A percentile compares a stretch with the other conserved stretches of the same genome.
Conservation (phyloP, 352 stramenopile genomes). For the Pythium phragmiticola region DNA sequence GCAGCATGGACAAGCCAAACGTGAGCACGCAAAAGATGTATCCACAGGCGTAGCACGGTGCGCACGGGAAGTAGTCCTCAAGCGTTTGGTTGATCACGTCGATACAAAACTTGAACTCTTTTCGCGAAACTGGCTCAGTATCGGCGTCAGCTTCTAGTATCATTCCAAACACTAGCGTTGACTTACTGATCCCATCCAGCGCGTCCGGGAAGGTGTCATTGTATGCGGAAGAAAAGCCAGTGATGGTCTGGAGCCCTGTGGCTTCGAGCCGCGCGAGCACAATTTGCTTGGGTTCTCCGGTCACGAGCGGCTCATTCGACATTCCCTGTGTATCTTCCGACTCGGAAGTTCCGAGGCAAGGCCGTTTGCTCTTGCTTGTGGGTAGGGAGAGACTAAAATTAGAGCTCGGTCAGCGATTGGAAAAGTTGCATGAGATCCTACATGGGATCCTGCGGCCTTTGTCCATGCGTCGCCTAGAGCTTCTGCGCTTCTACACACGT, state of each 20-base stretch:
- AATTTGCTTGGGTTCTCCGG: slow-evolving; percentile 43
- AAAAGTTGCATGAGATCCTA: not conserved
- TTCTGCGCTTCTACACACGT: slow-evolving; percentile 14
- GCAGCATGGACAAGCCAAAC: slow-evolving; percentile 56
- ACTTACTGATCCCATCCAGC: slow-evolving; percentile 68
- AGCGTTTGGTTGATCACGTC: slow-evolving; percentile 73
- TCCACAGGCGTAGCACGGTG: slow-evolving; percentile 65
- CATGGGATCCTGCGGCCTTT: not conserved
- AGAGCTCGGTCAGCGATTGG: slow-evolving; percentile 8
- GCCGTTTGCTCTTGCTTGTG: no score
- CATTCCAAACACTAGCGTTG: no score
- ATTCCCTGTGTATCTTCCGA: slow-evolving; percentile 27
- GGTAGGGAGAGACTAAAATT: slow-evolving; percentile 3
- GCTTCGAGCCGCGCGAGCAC: slow-evolving; percentile 55
- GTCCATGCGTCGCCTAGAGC: not conserved
- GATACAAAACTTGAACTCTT: slow-evolving; percentile 78
- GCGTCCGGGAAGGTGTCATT: slow-evolving; percentile 51
- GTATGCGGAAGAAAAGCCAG: slow-evolving; percentile 54
- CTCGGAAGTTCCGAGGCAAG: not conserved
- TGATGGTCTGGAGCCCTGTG: slow-evolving; percentile 47
- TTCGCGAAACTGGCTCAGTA: slow-evolving; percentile 44
- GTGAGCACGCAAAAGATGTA: slow-evolving; percentile 70
- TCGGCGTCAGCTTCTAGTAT: not conserved
- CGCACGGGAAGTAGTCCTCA: slow-evolving; percentile 71
- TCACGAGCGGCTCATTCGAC: slow-evolving; percentile 64